phyloP scores from a whole-genome alignment of 2,329 filamentous ascomycete genomes.

The Calonectria hawksworthii region DNA sequence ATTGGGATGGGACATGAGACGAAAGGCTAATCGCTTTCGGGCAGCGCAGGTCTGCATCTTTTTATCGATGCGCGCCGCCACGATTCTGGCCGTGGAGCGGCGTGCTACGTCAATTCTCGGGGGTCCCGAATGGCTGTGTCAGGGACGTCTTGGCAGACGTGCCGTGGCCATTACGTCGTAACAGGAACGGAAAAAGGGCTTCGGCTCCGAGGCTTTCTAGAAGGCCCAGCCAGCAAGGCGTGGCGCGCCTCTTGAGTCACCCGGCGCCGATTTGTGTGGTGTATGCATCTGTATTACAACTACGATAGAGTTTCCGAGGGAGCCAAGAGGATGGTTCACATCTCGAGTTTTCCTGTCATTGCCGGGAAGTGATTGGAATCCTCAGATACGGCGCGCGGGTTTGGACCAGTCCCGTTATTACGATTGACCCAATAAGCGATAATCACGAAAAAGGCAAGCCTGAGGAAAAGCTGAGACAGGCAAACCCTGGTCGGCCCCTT shows the following conservation, averaged over 20 bases:
- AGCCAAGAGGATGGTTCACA: not conserved
- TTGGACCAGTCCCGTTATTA: slow-evolving; percentile 7
- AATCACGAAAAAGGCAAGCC: not conserved
- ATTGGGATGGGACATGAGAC: not conserved
- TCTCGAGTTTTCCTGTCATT: not conserved
- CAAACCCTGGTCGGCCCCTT: slow-evolving; percentile 7
- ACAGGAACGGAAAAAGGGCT: not conserved
- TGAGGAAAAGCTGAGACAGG: not conserved
- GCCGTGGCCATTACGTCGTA: not conserved
- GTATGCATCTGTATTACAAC: not conserved
- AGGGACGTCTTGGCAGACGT: not conserved
- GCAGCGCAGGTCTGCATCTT: not conserved
- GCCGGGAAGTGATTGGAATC: not conserved
- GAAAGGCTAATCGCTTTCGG: not conserved
- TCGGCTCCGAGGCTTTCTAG: not conserved
- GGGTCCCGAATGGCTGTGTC: not conserved
- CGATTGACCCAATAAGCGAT: slow-evolving; percentile 20
- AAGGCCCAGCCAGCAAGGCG: not conserved
- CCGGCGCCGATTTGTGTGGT: not conserved
- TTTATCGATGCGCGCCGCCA: not conserved
- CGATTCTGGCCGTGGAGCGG: not conserved
- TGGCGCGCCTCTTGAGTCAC: not conserved
- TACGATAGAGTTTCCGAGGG: not conserved
- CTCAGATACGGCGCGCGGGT: not conserved
- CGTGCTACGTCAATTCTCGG: not conserved